These are phyloP conservation scores for Alternaria postmessia DNA, from an alignment of 2,329 filamentous ascomycete genomes.

Conservation along the genomic window DNA sequence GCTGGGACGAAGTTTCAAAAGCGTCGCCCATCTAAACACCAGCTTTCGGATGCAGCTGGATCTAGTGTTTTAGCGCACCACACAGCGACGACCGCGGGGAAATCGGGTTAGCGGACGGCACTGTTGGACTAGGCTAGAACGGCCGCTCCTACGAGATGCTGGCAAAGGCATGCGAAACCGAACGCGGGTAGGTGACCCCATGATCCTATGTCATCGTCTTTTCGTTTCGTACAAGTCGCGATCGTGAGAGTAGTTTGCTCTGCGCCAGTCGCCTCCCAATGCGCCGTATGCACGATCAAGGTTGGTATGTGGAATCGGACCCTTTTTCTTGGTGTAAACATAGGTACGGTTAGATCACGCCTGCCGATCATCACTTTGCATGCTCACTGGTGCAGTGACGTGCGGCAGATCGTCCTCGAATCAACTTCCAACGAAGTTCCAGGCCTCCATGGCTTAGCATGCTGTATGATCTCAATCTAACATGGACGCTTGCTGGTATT, in stretches of 20 bases:
- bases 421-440: constrained; percentile 33
- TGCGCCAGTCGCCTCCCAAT: constrained; percentile 7
- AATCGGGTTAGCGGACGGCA: constrained; percentile 41
- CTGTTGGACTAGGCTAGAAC: constrained; percentile 39
- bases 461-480: constrained; percentile 25
- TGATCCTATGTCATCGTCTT: constrained; percentile 10
- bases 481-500: constrained; percentile 29
- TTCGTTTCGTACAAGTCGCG: constrained; percentile 12
- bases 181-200: constrained; percentile 27
- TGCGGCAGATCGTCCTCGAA: constrained; percentile 22
- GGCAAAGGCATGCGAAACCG: constrained; percentile 27
- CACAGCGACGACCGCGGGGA: constrained; percentile 44
- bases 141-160: constrained; percentile 39
- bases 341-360: constrained; percentile 22
- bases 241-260: neutral
- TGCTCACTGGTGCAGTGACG: constrained; percentile 23
- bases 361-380: constrained; percentile 24
- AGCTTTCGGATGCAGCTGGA: constrained; percentile 42
- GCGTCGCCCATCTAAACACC: constrained; percentile 41
- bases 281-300: constrained; percentile 16
- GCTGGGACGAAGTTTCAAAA: constrained; percentile 46
- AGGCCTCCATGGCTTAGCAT: constrained; percentile 31
- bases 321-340: constrained; percentile 16
- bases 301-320: constrained; percentile 13
- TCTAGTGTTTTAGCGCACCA: constrained; percentile 46